These are phyloP conservation scores for Takakia lepidozioides DNA, from an alignment of 225 moss, liverwort and hornwort genomes.

Conservation along the genomic window DNA sequence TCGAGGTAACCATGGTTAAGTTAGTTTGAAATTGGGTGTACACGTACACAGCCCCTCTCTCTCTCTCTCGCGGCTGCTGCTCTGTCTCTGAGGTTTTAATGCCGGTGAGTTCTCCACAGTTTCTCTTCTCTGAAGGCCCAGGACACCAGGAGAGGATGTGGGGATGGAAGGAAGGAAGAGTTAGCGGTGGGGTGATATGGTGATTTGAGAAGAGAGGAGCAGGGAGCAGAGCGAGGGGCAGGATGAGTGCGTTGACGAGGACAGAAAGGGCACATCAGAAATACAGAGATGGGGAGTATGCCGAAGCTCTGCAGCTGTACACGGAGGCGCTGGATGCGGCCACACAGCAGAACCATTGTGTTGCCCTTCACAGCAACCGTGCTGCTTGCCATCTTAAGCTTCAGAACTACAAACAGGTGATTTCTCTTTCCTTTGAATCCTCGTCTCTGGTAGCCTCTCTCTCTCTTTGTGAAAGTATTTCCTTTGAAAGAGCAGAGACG, in stretches of 20 bases:
- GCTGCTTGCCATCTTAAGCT: slow-evolving; percentile 92
- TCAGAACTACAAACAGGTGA: slow-evolving; percentile 65
- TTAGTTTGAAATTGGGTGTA: too few species aligned
- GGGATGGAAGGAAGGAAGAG: too few species aligned
- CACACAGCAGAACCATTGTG: slow-evolving; percentile 63
- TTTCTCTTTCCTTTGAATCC: neutral
- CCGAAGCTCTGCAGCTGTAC: slow-evolving; percentile 77
- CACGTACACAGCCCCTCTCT: too few species aligned
- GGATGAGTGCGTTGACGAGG: slow-evolving; percentile 74
- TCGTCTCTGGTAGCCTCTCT: neutral
- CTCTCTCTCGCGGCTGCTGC: too few species aligned
- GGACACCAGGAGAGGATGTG: too few species aligned
- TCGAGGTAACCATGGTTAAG: too few species aligned
- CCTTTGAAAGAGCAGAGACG: neutral
- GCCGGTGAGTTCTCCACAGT: too few species aligned
- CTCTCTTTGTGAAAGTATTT: neutral
- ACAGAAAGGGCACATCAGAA: slow-evolving; percentile 94
- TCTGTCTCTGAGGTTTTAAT: too few species aligned
- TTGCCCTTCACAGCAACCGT: slow-evolving; percentile 97
- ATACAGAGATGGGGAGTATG: slow-evolving; percentile 71
- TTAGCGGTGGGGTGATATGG: too few species aligned
- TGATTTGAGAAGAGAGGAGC: neutral
- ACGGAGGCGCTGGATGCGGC: slow-evolving; percentile 64
- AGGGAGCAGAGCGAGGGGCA: slow-evolving; percentile 3
- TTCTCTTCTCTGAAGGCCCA: too few species aligned